These are phyloP conservation scores for Pythium aquatile DNA, from an alignment of 352 stramenopile species.

Conservation along the genomic window DNA sequence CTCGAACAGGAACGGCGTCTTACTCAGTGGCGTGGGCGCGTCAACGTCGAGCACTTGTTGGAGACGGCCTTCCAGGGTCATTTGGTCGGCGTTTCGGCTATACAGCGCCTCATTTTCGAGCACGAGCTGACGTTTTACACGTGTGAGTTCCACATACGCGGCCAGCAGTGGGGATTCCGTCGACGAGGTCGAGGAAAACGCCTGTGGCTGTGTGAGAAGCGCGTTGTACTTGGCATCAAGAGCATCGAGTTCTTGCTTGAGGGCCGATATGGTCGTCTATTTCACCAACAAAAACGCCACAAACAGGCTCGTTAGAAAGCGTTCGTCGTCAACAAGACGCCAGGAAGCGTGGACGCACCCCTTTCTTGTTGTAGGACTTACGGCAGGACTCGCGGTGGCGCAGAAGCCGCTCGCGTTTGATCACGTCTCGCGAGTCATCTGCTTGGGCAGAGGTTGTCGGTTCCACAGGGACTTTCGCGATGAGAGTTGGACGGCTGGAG, in stretches of 20 bases:
- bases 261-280: constrained; percentile 13
- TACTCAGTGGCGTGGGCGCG: constrained; percentile 1
- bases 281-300: no score
- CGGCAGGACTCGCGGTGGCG: constrained; percentile 24
- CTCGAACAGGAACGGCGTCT: constrained; percentile 6
- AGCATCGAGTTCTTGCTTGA: constrained; percentile 7
- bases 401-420: constrained; percentile 6
- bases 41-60: constrained; percentile 19
- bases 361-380: constrained; percentile 24
- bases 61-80: constrained; percentile 20
- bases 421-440: background rate
- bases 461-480: background rate
- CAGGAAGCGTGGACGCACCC: constrained; percentile 7
- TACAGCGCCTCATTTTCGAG: constrained; percentile 20
- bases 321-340: background rate
- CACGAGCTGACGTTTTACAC: constrained; percentile 11
- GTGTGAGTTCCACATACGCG: constrained; percentile 10
- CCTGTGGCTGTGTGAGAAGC: background rate
- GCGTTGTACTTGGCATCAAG: constrained; percentile 15
- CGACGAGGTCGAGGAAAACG: background rate
- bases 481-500: background rate
- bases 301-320: background rate
- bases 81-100: constrained; percentile 8
- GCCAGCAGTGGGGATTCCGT: background rate
- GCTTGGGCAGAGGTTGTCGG: background rate